phyloP scores from a whole-genome alignment of 371 early-diverging fungal species.

The Polyrhizophydium stewartii region DNA sequence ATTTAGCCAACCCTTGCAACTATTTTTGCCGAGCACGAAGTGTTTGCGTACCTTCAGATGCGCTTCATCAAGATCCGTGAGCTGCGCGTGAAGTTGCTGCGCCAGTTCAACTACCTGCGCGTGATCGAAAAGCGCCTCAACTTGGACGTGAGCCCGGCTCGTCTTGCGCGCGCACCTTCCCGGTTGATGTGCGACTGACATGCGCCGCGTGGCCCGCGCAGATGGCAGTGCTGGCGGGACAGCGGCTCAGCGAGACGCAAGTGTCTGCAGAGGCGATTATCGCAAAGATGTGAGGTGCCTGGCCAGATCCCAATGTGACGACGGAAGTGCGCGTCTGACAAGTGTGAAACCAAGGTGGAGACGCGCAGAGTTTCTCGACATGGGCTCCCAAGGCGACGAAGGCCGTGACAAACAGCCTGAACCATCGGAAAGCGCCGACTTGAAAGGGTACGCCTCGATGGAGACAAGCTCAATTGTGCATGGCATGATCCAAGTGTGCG shows the following conservation, averaged over 20 bases:
- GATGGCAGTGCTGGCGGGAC: background rate
- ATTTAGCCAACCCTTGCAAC: slow-evolving; percentile 34
- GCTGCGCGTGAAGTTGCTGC: slow-evolving; percentile 27
- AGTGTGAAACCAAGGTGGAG: slow-evolving; percentile 12
- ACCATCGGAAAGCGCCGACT: slow-evolving; percentile 4
- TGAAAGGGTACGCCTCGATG: too few species aligned
- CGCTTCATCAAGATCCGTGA: slow-evolving; percentile 35
- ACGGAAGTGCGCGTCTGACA: background rate
- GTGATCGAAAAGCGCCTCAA: slow-evolving; percentile 42
- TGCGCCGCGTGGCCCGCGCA: too few species aligned
- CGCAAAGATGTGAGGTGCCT: too few species aligned
- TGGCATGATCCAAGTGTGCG: slow-evolving; percentile 22
- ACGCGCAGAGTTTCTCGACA: slow-evolving; percentile 28
- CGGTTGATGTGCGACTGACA: too few species aligned
- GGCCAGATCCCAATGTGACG: too few species aligned
- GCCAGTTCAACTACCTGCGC: slow-evolving; percentile 49
- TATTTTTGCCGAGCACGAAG: slow-evolving; percentile 51
- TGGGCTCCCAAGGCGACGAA: slow-evolving; percentile 12
- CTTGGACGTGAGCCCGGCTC: slow-evolving; percentile 29
- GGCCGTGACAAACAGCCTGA: background rate
- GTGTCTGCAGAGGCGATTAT: too few species aligned
- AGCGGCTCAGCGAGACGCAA: background rate
- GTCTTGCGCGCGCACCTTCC: too few species aligned
- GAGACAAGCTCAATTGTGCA: slow-evolving; percentile 18
- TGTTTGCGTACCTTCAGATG: slow-evolving; percentile 39